These are phyloP conservation scores for Paramyrothecium roridum DNA, from an alignment of 2,329 filamentous ascomycete species.

Conservation along the genomic window DNA sequence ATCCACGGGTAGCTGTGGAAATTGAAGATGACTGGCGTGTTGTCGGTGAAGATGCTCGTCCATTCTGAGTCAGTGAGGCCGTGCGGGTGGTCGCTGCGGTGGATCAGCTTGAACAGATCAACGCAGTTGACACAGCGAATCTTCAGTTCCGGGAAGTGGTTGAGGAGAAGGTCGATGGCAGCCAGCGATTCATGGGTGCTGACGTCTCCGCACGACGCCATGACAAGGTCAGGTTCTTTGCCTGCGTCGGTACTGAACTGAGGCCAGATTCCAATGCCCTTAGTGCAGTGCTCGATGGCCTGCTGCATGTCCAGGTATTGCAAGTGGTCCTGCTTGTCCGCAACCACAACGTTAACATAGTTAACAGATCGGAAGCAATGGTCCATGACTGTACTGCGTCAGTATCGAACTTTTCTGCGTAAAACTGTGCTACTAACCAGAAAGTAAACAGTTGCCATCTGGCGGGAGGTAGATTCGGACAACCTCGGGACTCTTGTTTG, in stretches of 20 bases:
- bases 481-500: slow-evolving; percentile 77
- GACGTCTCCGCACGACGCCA: slow-evolving; percentile 74
- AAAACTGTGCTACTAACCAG: slow-evolving; percentile 26
- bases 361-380: slow-evolving; percentile 72
- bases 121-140: slow-evolving; percentile 79
- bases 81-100: slow-evolving; percentile 67
- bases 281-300: background rate
- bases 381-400: slow-evolving; percentile 52
- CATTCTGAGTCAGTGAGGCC: slow-evolving; percentile 66
- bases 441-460: slow-evolving; percentile 75
- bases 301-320: background rate
- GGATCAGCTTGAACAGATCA: slow-evolving; percentile 77
- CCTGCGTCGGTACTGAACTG: slow-evolving; percentile 71
- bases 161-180: slow-evolving; percentile 69
- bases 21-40: slow-evolving; percentile 76
- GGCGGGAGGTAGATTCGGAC: slow-evolving; percentile 79
- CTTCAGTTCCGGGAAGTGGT: slow-evolving; percentile 68
- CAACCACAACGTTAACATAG: slow-evolving; percentile 79
- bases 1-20: slow-evolving; percentile 84
- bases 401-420: slow-evolving; percentile 4
- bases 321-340: slow-evolving; percentile 66
- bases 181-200: slow-evolving; percentile 72
- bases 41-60: slow-evolving; percentile 65
- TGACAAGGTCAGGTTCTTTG: slow-evolving; percentile 68
- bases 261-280: slow-evolving; percentile 66